phyloP scores from a whole-genome alignment of 164 flowering plant genomes.

The Pachysandra terminalis region DNA sequence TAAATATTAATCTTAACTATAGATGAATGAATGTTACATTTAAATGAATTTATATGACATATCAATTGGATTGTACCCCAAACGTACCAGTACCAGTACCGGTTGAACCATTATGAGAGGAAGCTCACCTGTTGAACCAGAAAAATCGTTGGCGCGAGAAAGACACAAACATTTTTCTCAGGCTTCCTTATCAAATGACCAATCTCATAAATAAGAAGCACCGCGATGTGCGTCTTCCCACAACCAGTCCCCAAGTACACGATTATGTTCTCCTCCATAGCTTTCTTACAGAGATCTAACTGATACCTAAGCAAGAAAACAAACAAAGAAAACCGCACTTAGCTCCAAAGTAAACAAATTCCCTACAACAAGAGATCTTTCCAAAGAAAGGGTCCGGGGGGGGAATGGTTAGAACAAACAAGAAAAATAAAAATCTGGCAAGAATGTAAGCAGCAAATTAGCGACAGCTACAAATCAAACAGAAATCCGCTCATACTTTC shows the following conservation, averaged over 20 bases:
- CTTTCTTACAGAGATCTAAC: conserved; percentile 68
- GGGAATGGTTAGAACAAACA: background rate
- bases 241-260: conserved; percentile 91
- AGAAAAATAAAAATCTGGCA: background rate
- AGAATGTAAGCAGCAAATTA: background rate
- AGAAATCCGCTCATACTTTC: conserved; percentile 20
- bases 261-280: conserved; percentile 71
- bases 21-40: too few species aligned
- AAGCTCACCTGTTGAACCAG: conserved; percentile 77
- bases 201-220: conserved; percentile 72
- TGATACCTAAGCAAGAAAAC: conserved; percentile 56
- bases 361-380: background rate
- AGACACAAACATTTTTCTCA: conserved; percentile 60
- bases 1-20: too few species aligned
- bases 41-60: too few species aligned
- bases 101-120: background rate
- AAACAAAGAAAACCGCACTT: background rate
- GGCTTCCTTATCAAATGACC: conserved; percentile 73
- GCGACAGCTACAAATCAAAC: background rate
- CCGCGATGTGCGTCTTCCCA: conserved; percentile 94
- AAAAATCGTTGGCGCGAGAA: conserved; percentile 87
- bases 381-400: background rate
- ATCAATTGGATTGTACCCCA: background rate
- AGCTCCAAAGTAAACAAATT: background rate
- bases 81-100: background rate